Conservation (phyloP, 495 filamentous ascomycete genomes). For the Peziza echinospora region DNA sequence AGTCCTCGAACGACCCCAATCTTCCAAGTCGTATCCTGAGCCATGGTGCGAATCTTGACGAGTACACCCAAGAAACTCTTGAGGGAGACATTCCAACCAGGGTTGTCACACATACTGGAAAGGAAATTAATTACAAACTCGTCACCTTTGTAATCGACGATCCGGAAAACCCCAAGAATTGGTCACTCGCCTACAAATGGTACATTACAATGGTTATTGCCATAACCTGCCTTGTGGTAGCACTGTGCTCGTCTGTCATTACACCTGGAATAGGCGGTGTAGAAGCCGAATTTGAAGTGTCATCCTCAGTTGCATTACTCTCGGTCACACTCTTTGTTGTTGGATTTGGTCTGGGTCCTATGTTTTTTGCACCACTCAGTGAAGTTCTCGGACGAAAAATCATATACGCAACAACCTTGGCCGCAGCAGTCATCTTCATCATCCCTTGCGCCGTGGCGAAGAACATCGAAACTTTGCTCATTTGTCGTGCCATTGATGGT, state of each 20-base stretch:
- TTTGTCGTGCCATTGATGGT: slow-evolving; percentile 51
- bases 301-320: slow-evolving; percentile 42
- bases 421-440: slow-evolving; percentile 49
- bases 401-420: slow-evolving; percentile 41
- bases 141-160: slow-evolving; percentile 48
- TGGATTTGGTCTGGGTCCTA: slow-evolving; percentile 60
- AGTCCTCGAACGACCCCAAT: slow-evolving; percentile 19
- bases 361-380: slow-evolving; percentile 58
- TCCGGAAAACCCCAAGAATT: slow-evolving; percentile 49
- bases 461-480: slow-evolving; percentile 53
- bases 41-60: slow-evolving; percentile 35
- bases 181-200: slow-evolving; percentile 42
- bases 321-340: slow-evolving; percentile 54
- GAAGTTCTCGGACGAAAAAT: slow-evolving; percentile 47
- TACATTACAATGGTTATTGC: slow-evolving; percentile 47
- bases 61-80: slow-evolving; percentile 40
- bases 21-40: slow-evolving; percentile 43
- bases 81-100: slow-evolving; percentile 37
- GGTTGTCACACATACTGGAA: slow-evolving; percentile 30
- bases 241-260: slow-evolving; percentile 40
- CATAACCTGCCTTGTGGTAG: slow-evolving; percentile 41
- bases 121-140: slow-evolving; percentile 40
- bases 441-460: slow-evolving; percentile 55
- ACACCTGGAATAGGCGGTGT: slow-evolving; percentile 46
- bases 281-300: slow-evolving; percentile 36